Evolutionary conservation across 345 rosid genomes (phyloP).

Genomic region (Gossypium raimondii): DNA sequence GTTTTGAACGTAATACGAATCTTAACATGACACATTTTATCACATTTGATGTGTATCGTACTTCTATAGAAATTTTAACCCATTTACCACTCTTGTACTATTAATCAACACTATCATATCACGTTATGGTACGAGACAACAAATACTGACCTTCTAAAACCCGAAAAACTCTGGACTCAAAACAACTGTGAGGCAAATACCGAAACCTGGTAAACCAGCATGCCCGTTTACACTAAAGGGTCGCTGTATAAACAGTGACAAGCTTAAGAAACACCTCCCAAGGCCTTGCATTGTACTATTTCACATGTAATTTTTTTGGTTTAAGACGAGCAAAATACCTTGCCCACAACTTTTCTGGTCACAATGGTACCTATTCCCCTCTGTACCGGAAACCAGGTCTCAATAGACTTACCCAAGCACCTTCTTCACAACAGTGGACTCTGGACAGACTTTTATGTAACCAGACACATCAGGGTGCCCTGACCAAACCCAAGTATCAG

Average conservation of each 20-base stretch:
- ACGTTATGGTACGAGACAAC: not conserved
- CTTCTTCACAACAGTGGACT: not conserved
- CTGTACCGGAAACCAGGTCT: not conserved
- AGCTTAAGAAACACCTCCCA: not conserved
- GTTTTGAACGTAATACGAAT: too few species aligned
- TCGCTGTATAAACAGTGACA: not conserved
- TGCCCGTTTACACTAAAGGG: not conserved
- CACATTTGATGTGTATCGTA: not conserved
- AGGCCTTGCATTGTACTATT: not conserved
- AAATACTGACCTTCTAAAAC: not conserved
- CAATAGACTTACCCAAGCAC: not conserved
- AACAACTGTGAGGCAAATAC: not conserved
- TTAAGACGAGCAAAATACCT: not conserved
- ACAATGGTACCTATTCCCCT: not conserved
- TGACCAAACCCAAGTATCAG: not conserved
- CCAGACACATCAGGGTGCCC: not conserved
- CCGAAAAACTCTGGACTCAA: not conserved
- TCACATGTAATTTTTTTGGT: not conserved
- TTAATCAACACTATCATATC: not conserved
- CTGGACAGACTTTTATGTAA: not conserved
- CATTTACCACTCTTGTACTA: not conserved
- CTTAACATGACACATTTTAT: not conserved
- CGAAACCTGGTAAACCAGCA: not conserved
- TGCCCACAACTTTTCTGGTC: slow-evolving; percentile 3
- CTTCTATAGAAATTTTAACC: too few species aligned